These are phyloP conservation scores for Stentor coeruleus DNA, from an alignment of 73 alveolate species.

Conservation along the genomic window DNA sequence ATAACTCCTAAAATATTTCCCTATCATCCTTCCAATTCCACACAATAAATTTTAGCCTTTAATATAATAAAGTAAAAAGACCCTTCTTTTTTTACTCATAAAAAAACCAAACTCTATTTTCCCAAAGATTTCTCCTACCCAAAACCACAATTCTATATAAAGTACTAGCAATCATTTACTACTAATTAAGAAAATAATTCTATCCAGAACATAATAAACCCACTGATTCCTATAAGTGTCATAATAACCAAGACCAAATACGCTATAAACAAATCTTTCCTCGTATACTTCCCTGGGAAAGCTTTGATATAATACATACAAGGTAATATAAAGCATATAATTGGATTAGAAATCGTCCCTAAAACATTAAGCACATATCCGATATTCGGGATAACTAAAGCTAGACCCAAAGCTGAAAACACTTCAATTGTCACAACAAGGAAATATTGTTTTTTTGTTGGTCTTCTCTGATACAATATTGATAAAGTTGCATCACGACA, in stretches of 20 bases:
- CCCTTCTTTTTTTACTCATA: too few species aligned
- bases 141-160: too few species aligned
- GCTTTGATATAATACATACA: slow-evolving; percentile 40
- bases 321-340: slow-evolving; percentile 47
- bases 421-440: not conserved
- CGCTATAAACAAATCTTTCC: not conserved
- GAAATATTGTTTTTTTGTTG: not conserved
- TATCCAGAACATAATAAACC: slow-evolving; percentile 8
- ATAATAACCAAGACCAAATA: not conserved
- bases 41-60: too few species aligned
- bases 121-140: too few species aligned
- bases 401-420: slow-evolving; percentile 23
- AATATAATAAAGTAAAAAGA: too few species aligned
- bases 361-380: slow-evolving; percentile 47
- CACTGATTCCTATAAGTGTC: slow-evolving; percentile 5
- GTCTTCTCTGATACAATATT: not conserved
- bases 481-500: slow-evolving; percentile 1
- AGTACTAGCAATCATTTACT: too few species aligned
- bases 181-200: too few species aligned
- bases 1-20: too few species aligned
- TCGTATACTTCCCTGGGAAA: slow-evolving; percentile 15
- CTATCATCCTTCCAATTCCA: too few species aligned
- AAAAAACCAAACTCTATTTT: too few species aligned
- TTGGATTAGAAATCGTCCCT: slow-evolving; percentile 53
- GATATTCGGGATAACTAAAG: slow-evolving; percentile 34